These are phyloP conservation scores for Komagataella populi DNA, from an alignment of 805 yeast genomes.

Conservation along the genomic window DNA sequence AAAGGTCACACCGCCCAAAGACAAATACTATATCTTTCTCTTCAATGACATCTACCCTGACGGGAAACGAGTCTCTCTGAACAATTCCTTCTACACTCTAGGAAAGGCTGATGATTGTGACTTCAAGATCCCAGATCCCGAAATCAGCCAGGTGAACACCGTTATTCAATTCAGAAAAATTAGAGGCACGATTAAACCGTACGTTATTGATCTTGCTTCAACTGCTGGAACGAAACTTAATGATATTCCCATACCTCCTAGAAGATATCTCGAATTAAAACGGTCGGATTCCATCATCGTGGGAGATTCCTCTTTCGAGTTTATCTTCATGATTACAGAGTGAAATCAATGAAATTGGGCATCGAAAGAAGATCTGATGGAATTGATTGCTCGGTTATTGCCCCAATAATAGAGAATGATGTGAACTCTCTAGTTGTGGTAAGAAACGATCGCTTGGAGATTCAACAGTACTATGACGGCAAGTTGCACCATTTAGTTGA, in stretches of 20 bases:
- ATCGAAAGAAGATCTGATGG: background rate
- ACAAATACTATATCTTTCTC: conserved; percentile 7
- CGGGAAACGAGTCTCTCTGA: conserved; percentile 8
- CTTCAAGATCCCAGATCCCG: conserved; percentile 8
- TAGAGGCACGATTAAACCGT: conserved; percentile 2
- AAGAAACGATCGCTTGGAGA: background rate
- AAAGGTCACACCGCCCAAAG: background rate
- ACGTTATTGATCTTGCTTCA: conserved; percentile 15
- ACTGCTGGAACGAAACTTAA: conserved; percentile 17
- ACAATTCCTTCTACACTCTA: conserved; percentile 12
- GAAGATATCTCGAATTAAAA: conserved; percentile 12
- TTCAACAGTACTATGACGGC: background rate
- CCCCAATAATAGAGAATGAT: background rate
- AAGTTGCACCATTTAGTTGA: background rate
- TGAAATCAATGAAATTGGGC: background rate
- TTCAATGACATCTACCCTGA: conserved; percentile 3
- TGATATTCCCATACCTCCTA: conserved; percentile 11
- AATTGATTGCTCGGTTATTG: background rate
- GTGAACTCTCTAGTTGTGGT: background rate
- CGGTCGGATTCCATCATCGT: conserved; percentile 12
- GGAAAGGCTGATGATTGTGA: conserved; percentile 11
- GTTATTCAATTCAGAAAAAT: conserved; percentile 14
- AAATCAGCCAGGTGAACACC: conserved; percentile 15
- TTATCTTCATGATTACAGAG: conserved; percentile 9
- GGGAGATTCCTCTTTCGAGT: conserved; percentile 13